Percentiles rank a stretch among this genome's conserved stretches.
These are phyloP conservation scores for Sisymbrium altissimum DNA, from an alignment of 345 rosid genomes.

Conservation along the genomic window DNA sequence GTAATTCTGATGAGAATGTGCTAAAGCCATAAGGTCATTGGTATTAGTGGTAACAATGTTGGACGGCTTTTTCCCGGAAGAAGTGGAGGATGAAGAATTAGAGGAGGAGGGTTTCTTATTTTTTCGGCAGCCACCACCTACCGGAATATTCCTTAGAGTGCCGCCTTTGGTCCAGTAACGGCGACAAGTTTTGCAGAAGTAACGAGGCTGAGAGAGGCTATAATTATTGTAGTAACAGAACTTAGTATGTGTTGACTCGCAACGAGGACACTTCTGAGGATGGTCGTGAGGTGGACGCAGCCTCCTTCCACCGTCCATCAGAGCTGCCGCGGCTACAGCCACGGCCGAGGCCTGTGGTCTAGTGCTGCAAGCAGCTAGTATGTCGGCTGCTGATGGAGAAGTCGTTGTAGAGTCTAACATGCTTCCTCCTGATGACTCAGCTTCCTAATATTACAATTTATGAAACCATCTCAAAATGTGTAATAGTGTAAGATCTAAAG, in stretches of 20 bases:
- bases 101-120: conserved; percentile 57
- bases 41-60: conserved; percentile 34
- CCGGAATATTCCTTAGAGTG: conserved; percentile 88
- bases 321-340: conserved; percentile 34
- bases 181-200: conserved; percentile 96
- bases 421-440: conserved; percentile 38
- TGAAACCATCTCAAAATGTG: neutral
- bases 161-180: conserved; percentile 99
- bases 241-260: conserved; percentile 91
- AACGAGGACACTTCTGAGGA: conserved; percentile 89
- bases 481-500: neutral
- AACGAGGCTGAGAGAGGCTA: conserved; percentile 95
- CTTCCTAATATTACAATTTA: conserved; percentile 24
- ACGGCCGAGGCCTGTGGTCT: conserved; percentile 60
- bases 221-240: conserved; percentile 98
- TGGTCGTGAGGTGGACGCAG: conserved; percentile 90
- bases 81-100: conserved; percentile 34
- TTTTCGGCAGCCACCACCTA: conserved; percentile 95
- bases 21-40: conserved; percentile 30
- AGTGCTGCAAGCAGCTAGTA: conserved; percentile 61
- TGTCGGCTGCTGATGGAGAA: conserved; percentile 82
- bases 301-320: conserved; percentile 89
- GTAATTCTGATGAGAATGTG: conserved; percentile 34
- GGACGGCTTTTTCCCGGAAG: conserved; percentile 46
- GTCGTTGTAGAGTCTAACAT: conserved; percentile 41